These are phyloP conservation scores for Pseudopithomyces chartarum DNA, from an alignment of 2,329 filamentous ascomycete genomes.

Conservation along the genomic window DNA sequence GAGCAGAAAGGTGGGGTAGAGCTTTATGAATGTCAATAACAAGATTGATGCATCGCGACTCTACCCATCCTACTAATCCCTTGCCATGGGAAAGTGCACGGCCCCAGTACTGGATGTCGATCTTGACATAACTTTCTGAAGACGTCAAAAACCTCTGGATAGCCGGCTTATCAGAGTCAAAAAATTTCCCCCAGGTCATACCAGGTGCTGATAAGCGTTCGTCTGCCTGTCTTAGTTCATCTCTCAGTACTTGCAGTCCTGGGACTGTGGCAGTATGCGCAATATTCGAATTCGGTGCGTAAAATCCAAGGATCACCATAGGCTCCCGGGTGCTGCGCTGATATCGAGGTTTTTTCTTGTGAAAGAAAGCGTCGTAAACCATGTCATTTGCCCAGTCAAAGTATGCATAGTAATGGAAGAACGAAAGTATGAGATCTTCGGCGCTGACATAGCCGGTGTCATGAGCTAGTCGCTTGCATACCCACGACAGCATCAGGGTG, in stretches of 20 bases:
- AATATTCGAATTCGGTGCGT: constrained; percentile 66
- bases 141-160: constrained; percentile 53
- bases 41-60: constrained; percentile 63
- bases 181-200: constrained; percentile 38
- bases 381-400: constrained; percentile 64
- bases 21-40: constrained; percentile 64
- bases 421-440: constrained; percentile 60
- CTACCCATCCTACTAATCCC: constrained; percentile 66
- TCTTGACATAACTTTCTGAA: constrained; percentile 62
- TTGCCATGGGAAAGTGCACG: constrained; percentile 60
- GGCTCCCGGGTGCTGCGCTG: constrained; percentile 63
- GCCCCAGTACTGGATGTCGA: constrained; percentile 71
- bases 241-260: constrained; percentile 57
- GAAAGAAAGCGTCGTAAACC: constrained; percentile 65
- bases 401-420: constrained; percentile 66
- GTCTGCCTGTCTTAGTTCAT: constrained; percentile 58
- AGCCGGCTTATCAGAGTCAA: constrained; percentile 8
- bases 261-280: constrained; percentile 59
- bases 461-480: constrained; percentile 57
- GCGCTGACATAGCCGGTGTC: constrained; percentile 47
- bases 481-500: constrained; percentile 62
- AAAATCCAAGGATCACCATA: constrained; percentile 67
- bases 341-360: constrained; percentile 50
- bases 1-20: constrained; percentile 57
- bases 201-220: constrained; percentile 41